These are phyloP conservation scores for Pleurotus djamor DNA, from an alignment of 768 basidiomycete species.

Conservation along the genomic window DNA sequence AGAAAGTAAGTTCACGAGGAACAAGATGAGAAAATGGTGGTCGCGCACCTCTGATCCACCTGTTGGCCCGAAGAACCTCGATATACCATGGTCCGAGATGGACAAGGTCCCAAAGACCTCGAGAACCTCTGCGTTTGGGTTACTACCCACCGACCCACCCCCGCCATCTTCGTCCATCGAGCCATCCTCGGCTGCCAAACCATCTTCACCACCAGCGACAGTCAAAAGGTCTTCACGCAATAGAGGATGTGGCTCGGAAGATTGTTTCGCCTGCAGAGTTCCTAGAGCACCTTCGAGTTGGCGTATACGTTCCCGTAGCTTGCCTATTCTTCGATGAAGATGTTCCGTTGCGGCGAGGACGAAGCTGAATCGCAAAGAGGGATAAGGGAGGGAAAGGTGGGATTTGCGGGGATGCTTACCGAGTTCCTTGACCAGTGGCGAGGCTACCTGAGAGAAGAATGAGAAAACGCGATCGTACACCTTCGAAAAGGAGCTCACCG, in stretches of 20 bases:
- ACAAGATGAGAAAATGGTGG: conserved; percentile 4
- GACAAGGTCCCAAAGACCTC: conserved; percentile 62
- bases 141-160: background rate
- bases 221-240: conserved; percentile 51
- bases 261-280: conserved; percentile 45
- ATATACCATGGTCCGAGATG: conserved; percentile 57
- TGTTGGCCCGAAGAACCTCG: conserved; percentile 66
- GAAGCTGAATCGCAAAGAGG: conserved; percentile 28
- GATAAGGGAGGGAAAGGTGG: background rate
- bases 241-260: conserved; percentile 56
- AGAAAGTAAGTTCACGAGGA: background rate
- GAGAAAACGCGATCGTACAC: conserved; percentile 1
- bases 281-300: conserved; percentile 62
- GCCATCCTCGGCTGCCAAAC: conserved; percentile 23
- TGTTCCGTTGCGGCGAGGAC: conserved; percentile 68
- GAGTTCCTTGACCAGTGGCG: conserved; percentile 78
- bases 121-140: conserved; percentile 36
- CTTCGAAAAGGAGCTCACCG: conserved; percentile 33
- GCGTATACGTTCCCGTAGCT: conserved; percentile 52
- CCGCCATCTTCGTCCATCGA: conserved; percentile 19
- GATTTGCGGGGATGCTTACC: conserved; percentile 32
- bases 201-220: no score
- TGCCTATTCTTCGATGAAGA: conserved; percentile 53
- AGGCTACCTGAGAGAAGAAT: conserved; percentile 48
- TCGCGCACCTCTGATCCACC: conserved; percentile 62